Conservation (phyloP, 225 moss, liverwort and hornwort species). For the Bryum argenteum region DNA sequence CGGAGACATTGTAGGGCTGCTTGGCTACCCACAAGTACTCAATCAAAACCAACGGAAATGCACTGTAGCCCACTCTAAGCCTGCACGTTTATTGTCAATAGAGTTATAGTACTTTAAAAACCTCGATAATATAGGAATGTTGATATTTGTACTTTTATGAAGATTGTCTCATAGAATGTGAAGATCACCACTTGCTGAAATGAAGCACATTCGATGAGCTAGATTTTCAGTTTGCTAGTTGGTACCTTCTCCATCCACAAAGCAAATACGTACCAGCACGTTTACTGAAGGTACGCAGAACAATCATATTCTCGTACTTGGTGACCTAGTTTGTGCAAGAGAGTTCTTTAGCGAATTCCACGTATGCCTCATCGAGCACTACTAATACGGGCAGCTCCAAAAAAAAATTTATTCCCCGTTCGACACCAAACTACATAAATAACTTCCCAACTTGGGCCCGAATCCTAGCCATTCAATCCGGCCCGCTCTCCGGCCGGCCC, state of each 20-base stretch:
- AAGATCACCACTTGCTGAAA: too few species aligned
- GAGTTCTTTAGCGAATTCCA: constrained; percentile 84
- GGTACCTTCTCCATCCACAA: background rate
- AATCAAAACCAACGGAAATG: constrained; percentile 78
- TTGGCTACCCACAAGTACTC: constrained; percentile 96
- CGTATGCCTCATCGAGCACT: constrained; percentile 94
- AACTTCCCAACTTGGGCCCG: too few species aligned
- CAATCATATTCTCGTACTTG: constrained; percentile 77
- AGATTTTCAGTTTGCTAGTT: too few species aligned
- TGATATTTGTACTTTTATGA: too few species aligned
- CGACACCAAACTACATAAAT: constrained; percentile 71
- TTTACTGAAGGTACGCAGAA: constrained; percentile 98
- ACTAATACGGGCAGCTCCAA: constrained; percentile 81
- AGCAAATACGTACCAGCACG: constrained; percentile 69
- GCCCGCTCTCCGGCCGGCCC: too few species aligned
- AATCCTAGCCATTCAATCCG: too few species aligned
- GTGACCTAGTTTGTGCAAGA: constrained; percentile 91
- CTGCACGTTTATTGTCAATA: constrained; percentile 48
- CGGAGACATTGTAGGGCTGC: constrained; percentile 98
- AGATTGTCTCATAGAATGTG: constrained; percentile 3
- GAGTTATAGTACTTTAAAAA: too few species aligned
- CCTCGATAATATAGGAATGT: too few species aligned
- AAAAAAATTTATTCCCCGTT: constrained; percentile 75
- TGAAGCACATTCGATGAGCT: too few species aligned
- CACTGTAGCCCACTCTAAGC: constrained; percentile 97